These are phyloP conservation scores for Casuarina equisetifolia DNA, from an alignment of 306 rosid species.

Conservation along the genomic window DNA sequence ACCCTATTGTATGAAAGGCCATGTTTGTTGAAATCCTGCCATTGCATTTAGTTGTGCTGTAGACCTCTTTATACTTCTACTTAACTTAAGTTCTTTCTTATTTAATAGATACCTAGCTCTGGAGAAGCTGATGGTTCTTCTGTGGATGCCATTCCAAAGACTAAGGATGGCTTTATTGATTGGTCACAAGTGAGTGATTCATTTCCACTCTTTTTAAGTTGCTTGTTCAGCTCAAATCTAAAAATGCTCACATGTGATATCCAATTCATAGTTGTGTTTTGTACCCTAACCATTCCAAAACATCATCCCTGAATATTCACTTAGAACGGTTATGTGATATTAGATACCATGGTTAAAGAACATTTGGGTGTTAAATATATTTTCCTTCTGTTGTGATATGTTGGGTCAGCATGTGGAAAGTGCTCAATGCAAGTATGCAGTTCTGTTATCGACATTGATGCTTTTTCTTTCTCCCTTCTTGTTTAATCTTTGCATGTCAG, in stretches of 20 bases:
- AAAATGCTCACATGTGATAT: not conserved
- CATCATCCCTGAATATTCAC: not conserved
- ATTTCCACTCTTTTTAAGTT: constrained; percentile 24
- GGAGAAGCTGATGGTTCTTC: constrained; percentile 66
- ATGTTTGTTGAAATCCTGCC: not conserved
- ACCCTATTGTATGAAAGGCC: not conserved
- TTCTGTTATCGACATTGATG: not conserved
- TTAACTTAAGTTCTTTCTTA: constrained; percentile 15
- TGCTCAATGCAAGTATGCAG: not conserved
- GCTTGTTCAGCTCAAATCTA: not conserved
- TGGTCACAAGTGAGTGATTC: constrained; percentile 84
- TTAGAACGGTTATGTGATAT: not conserved
- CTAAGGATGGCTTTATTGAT: constrained; percentile 65
- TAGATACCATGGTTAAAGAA: not conserved
- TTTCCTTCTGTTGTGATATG: not conserved
- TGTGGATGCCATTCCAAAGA: constrained; percentile 68
- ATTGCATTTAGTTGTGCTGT: constrained; percentile 3
- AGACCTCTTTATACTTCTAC: not conserved
- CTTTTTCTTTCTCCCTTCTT: constrained; percentile 24
- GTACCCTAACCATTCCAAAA: not conserved
- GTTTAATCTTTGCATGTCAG: constrained; percentile 42
- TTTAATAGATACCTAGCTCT: constrained; percentile 74
- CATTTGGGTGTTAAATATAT: not conserved
- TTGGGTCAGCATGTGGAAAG: not conserved
- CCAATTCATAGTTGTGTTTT: not conserved